phyloP scores from a whole-genome alignment of 2,329 filamentous ascomycete genomes.

The Lachnellula suecica region DNA sequence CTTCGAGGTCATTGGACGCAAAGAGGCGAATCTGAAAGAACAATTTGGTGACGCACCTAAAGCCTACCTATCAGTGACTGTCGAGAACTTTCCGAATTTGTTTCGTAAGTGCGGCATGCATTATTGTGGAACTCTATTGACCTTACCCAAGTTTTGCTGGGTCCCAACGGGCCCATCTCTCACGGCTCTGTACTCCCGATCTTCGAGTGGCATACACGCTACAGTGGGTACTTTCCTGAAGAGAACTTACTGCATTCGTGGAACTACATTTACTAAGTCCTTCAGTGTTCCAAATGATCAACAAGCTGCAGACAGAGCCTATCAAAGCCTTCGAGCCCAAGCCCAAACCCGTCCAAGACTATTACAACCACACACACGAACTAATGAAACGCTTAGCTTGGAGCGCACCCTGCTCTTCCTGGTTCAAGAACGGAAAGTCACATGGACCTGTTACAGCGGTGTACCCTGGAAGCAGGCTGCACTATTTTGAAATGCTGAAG shows the following conservation, averaged over 20 bases:
- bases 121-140: constrained; percentile 32
- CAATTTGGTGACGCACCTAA: constrained; percentile 21
- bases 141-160: constrained; percentile 22
- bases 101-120: constrained; percentile 30
- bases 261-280: background rate
- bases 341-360: constrained; percentile 33
- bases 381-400: constrained; percentile 35
- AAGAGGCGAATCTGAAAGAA: constrained; percentile 17
- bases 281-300: constrained; percentile 33
- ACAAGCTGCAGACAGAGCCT: constrained; percentile 35
- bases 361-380: constrained; percentile 26
- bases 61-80: constrained; percentile 25
- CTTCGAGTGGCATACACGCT: constrained; percentile 35
- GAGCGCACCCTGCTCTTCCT: constrained; percentile 24
- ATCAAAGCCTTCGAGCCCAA: constrained; percentile 44
- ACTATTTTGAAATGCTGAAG: constrained; percentile 44
- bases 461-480: constrained; percentile 49
- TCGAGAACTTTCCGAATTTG: constrained; percentile 25
- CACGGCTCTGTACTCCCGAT: constrained; percentile 31
- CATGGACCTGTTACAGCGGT: constrained; percentile 33
- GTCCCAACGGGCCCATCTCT: constrained; percentile 29
- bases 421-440: constrained; percentile 24
- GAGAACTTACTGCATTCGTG: background rate
- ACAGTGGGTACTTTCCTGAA: constrained; percentile 14
- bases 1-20: constrained; percentile 24